A percentile compares a stretch with the other conserved stretches of the same genome.
phyloP scores from a whole-genome alignment of 306 rosid genomes.

The Spatholobus suberectus region DNA sequence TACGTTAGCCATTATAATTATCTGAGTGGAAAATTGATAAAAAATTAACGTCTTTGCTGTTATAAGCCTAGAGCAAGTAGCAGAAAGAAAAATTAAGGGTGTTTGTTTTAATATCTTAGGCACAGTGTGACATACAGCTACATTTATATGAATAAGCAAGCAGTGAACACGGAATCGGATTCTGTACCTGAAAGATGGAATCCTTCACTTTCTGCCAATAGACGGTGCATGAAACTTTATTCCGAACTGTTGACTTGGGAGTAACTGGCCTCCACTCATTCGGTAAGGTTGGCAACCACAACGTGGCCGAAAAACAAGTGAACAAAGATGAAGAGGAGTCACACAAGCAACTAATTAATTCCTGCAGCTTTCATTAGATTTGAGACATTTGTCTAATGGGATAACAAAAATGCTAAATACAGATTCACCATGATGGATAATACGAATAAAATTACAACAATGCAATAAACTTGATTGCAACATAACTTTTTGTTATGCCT shows the following conservation, averaged over 20 bases:
- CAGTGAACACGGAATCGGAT: slow-evolving; percentile 53
- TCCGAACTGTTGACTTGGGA: slow-evolving; percentile 39
- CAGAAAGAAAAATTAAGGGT: background rate
- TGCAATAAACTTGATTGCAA: background rate
- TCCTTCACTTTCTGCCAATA: slow-evolving; percentile 29
- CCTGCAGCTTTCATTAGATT: slow-evolving; percentile 11
- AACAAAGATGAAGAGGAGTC: slow-evolving; percentile 20
- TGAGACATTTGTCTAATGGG: slow-evolving; percentile 12
- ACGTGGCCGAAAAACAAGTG: slow-evolving; percentile 22
- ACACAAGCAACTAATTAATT: background rate
- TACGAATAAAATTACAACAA: background rate
- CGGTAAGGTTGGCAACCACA: slow-evolving; percentile 49
- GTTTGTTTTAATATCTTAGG: background rate
- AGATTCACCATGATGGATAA: background rate
- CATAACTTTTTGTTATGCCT: background rate
- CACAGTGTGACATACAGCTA: background rate
- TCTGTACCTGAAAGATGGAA: slow-evolving; percentile 49
- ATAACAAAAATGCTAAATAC: background rate
- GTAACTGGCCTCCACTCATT: slow-evolving; percentile 49
- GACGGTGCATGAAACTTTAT: slow-evolving; percentile 42
- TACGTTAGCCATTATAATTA: slow-evolving; percentile 59
- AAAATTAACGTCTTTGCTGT: background rate
- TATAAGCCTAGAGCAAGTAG: background rate
- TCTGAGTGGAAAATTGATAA: background rate
- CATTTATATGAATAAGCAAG: slow-evolving; percentile 19